Evolutionary conservation across 106 monocot species (phyloP), one percentile per base, ranked within the genome.

Genomic region (Triglochin maritima): DNA sequence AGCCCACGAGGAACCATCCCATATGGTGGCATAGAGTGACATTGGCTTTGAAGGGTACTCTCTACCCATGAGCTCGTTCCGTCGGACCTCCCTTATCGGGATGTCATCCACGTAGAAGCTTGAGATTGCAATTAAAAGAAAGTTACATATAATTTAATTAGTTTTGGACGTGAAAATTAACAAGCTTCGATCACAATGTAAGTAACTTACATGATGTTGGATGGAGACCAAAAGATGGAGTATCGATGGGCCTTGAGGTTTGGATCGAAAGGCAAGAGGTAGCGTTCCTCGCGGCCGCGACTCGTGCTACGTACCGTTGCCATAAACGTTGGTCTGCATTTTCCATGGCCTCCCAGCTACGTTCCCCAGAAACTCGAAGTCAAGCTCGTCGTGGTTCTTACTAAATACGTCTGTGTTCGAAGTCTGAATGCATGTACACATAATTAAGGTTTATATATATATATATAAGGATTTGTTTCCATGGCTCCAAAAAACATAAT

Each of bases 361-460:
- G 74, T 94, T 89, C n/a, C 94, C 94, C 43, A 94, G 64, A 66
- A 94, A 94, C 79, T 94, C 94, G 52, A 94, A 94, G 72, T 94
- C 89, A 29, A 94, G 71, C 72, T 94, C 94, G 72, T 94, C 94
- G 53, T 94, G 94, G 29, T 67, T 82, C 77, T 89, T 94, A 79
- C 82, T 79, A 64, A 80, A 89, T 60, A 86, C 68, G 47, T 93
- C 93, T 4, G 80, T 86, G 43, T 93, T 93, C 12, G 93, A 93
- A 15, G 77, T 84, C 93, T 93, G 64, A 70, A 11, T 13, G 49
- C 50, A 63, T 15, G 46, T 4, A 46, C 46, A 50, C 17, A 44
- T 4, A 29, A 29, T 29, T 29, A 29, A 29, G 29, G 29, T 29
- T 0, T 29, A 29, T 1, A 29, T 29, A 29, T 29, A 29, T 29